Evolutionary conservation across 208 protist genomes (phyloP), one percentile per base, ranked within the genome.

Genomic region (Trypanosoma cruzi): DNA sequence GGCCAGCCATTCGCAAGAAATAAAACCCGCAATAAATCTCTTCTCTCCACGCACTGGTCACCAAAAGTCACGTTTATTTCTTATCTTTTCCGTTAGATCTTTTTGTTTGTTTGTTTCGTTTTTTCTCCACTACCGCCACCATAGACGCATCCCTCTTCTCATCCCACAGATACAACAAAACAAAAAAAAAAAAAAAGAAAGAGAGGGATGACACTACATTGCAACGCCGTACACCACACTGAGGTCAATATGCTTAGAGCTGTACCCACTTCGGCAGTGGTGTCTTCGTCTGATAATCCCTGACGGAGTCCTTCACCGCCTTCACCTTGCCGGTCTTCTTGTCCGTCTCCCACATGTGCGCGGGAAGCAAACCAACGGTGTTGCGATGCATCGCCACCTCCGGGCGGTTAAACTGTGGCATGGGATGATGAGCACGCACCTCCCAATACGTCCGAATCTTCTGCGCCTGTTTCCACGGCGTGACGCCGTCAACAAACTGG

Each of bases 271-370:
- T 93, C 2, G 91, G 91, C 40, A 93, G 37, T 13, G 86, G 85
- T 4, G 81, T 85, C 68, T 82, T 89, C n/a, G 91, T 96, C 66
- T 94, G 86, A 68, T 96, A 96, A 71, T 94, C 91, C 28, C 91
- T 85, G 64, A 96, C 91, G 26, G 91, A 94, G 73, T 97, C 92
- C 86, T 93, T 97, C 56, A 97, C 86, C 11, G 64, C 82, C 71
- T 88, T 90, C 53, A 97, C 89, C 79, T 94, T 94, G 32, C 92
- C 92, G 1, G 92, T 93, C 83, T 97, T 97, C 82, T 95, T 97
- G 74, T 97, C 92, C 14, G 83, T 91, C 68, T 95, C 89, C 88
- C 89, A 97, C 65, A 93, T 37, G 64, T 97, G 89, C 40, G 89
- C 64, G 5, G 92, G 92, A 50, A 97, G 82, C 57, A 95, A 58